Evolutionary conservation across 768 basidiomycete genomes (phyloP).

Genomic region (Lyophyllum shimeji): DNA sequence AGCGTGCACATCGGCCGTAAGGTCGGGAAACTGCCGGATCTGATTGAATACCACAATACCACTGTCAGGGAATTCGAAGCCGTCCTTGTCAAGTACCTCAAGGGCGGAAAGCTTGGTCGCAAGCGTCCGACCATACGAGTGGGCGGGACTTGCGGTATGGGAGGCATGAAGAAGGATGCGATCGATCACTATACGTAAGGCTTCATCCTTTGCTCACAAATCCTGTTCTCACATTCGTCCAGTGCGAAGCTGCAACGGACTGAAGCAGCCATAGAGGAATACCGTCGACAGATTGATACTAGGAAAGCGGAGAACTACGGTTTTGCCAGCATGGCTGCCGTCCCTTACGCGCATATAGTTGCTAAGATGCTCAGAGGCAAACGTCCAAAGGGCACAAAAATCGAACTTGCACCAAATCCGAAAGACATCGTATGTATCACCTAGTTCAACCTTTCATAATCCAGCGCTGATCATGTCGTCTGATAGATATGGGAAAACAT

Average conservation of each 20-base stretch:
- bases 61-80: conserved; percentile 93
- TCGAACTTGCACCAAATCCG: conserved; percentile 82
- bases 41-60: conserved; percentile 90
- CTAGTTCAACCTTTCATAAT: conserved; percentile 13
- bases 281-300: conserved; percentile 67
- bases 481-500: conserved; percentile 88
- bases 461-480: neutral
- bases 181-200: conserved; percentile 92
- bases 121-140: conserved; percentile 80
- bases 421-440: conserved; percentile 71
- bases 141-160: conserved; percentile 80
- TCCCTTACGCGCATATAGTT: conserved; percentile 86
- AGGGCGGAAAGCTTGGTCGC: conserved; percentile 73
- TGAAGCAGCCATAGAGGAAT: conserved; percentile 71
- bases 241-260: conserved; percentile 61
- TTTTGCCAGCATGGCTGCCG: conserved; percentile 87
- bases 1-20: conserved; percentile 87
- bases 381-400: conserved; percentile 67
- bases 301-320: conserved; percentile 88
- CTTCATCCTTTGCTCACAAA: neutral
- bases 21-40: conserved; percentile 84
- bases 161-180: conserved; percentile 84
- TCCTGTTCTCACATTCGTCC: conserved; percentile 10
- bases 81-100: conserved; percentile 87
- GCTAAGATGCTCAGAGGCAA: conserved; percentile 70